These are phyloP conservation scores for Cryoendolithus antarcticus DNA, from an alignment of 2,329 filamentous ascomycete species.

Conservation along the genomic window DNA sequence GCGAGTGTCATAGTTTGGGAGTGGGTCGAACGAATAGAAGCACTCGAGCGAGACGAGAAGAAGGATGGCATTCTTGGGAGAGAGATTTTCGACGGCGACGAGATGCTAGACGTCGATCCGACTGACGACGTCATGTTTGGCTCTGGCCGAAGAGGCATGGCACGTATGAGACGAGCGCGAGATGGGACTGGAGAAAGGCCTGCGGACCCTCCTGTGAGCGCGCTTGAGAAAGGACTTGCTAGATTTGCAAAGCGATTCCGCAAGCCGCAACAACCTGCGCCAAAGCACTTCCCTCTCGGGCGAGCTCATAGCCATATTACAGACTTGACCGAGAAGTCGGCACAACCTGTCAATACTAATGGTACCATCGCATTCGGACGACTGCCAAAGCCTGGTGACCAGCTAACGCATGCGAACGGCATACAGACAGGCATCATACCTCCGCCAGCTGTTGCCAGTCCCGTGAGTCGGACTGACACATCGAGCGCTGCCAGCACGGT, in stretches of 20 bases:
- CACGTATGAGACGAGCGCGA: conserved; percentile 15
- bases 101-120: conserved; percentile 64
- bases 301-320: conserved; percentile 16
- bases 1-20: conserved; percentile 97
- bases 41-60: conserved; percentile 80
- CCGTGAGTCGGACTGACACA: conserved; percentile 48
- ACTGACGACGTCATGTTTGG: conserved; percentile 44
- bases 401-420: not conserved
- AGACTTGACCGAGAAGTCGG: conserved; percentile 7
- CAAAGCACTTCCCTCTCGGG: conserved; percentile 21
- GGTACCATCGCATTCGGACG: conserved; percentile 11
- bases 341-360: conserved; percentile 5
- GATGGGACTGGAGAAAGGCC: conserved; percentile 9
- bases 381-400: conserved; percentile 8
- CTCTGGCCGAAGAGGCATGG: conserved; percentile 28
- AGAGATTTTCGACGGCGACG: conserved; percentile 87
- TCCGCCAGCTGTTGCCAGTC: conserved; percentile 38
- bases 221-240: conserved; percentile 15
- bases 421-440: conserved; percentile 11
- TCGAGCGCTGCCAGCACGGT: conserved; percentile 51
- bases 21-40: conserved; percentile 92
- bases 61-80: conserved; percentile 85
- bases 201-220: conserved; percentile 7
- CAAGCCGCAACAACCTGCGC: conserved; percentile 12
- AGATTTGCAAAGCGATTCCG: conserved; percentile 17